Conservation (phyloP, 2,329 filamentous ascomycete species). For the Aspergillus arachidicola region DNA sequence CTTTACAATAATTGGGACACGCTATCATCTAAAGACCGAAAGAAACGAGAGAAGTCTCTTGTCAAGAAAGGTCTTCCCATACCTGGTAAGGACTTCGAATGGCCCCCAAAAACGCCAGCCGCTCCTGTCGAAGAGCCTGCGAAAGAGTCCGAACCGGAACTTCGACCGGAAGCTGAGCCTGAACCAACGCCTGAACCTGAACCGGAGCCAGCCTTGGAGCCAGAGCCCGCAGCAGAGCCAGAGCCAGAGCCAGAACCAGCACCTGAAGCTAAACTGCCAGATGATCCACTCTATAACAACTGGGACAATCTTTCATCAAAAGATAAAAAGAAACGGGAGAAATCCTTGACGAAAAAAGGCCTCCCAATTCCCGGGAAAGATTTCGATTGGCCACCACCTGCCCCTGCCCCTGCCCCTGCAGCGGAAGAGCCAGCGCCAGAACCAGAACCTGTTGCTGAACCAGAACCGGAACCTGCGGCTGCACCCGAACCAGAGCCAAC, state of each 20-base stretch:
- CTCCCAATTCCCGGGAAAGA: conserved; percentile 35
- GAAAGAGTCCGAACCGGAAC: conserved; percentile 20
- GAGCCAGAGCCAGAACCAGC: conserved; percentile 31
- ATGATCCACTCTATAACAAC: conserved; percentile 40
- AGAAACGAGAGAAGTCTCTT: conserved; percentile 22
- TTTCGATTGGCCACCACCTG: conserved; percentile 22
- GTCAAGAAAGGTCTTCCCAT: conserved; percentile 21
- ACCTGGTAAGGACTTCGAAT: conserved; percentile 32
- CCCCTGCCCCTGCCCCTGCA: background rate
- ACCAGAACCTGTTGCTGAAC: conserved; percentile 20
- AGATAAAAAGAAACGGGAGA: conserved; percentile 44
- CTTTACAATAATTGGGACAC: conserved; percentile 23
- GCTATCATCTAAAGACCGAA: conserved; percentile 22
- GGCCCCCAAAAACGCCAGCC: conserved; percentile 14
- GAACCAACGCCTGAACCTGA: conserved; percentile 8
- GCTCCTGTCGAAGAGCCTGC: background rate
- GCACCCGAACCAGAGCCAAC: conserved; percentile 21
- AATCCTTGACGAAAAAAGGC: conserved; percentile 27
- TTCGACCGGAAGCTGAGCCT: conserved; percentile 17
- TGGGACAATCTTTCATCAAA: conserved; percentile 37
- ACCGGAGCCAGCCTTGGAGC: conserved; percentile 35
- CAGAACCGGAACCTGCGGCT: conserved; percentile 24
- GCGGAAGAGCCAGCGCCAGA: conserved; percentile 15
- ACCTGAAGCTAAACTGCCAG: conserved; percentile 32
- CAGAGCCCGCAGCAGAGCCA: conserved; percentile 21